Percentiles rank a stretch among this genome's conserved stretches.
Conservation (phyloP, 2,329 filamentous ascomycete species). For the Juglanconis sp. region DNA sequence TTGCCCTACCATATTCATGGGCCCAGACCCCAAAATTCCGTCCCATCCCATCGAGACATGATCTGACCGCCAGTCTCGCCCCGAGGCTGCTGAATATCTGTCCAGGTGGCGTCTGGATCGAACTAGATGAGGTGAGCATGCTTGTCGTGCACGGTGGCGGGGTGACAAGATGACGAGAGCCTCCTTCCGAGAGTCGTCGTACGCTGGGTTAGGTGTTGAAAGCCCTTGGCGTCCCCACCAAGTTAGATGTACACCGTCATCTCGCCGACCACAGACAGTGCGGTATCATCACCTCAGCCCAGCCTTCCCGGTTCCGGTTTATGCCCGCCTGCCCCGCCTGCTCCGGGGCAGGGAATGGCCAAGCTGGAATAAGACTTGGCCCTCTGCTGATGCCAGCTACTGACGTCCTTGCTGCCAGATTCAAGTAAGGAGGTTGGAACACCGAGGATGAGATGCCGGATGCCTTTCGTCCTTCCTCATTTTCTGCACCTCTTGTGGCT, state of each 20-base stretch:
- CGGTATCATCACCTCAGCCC: too few species aligned
- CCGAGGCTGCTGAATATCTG: neutral
- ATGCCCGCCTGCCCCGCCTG: too few species aligned
- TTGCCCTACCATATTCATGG: too few species aligned
- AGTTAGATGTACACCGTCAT: constrained; percentile 4
- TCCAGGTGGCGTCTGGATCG: neutral
- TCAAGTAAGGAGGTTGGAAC: too few species aligned
- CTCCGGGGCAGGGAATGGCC: too few species aligned
- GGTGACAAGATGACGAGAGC: constrained; percentile 14
- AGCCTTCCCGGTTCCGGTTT: too few species aligned
- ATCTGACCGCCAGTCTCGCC: constrained; percentile 13
- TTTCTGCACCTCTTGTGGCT: too few species aligned
- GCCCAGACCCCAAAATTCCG: neutral
- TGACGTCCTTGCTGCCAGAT: too few species aligned
- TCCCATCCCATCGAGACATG: neutral
- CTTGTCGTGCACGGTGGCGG: constrained; percentile 9
- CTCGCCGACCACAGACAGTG: neutral
- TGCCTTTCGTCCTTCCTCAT: too few species aligned
- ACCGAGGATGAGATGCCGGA: too few species aligned
- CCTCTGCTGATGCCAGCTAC: too few species aligned
- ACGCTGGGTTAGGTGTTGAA: constrained; percentile 14
- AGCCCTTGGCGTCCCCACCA: neutral
- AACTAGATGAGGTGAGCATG: constrained; percentile 12
- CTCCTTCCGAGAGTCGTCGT: constrained; percentile 3
- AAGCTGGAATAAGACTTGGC: too few species aligned